Base-by-base conservation (phyloP, 2,329 filamentous ascomycete species). In the Purpureocillium lavendulum region DNA sequence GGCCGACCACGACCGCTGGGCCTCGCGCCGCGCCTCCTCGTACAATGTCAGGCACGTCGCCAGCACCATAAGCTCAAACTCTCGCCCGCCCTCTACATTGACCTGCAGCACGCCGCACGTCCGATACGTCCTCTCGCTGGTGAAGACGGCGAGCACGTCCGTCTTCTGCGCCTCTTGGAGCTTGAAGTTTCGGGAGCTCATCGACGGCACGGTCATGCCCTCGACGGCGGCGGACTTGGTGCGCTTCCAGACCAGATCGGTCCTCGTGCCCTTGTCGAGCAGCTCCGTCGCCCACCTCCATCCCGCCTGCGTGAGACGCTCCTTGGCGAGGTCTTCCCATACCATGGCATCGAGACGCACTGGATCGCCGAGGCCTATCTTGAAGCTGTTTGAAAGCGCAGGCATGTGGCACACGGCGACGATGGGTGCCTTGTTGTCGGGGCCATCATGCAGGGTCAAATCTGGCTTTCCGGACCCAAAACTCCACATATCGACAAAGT, bases 271-370 rank as follows among this genome's bases (percentile, higher is more conserved):
- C n/a, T n/a, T n/a, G 21, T 30, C 17, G 39, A 26, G 34, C 12
- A 45, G 31, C 3, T 26, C 31, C 16, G 40, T 33, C 16, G 31
- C 34, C 7, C 42, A 38, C 1, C 24, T 40, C 10, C 38, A 45
- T 26, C 46, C 45, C 9, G 41, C 40, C 21, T 17, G 24, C 14
- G 30, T 33, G 2, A 39, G 14, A 15, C 35, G 40, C 18, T 43
- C 38, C 30, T 38, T 39, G 14, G 41, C 38, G 30, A 49, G 42
- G 33, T 50, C 48, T 38, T 50, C 48, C 48, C 48, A 50, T 11
- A 34, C 10, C 21, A 26, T 26, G 5, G 10, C n/a, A 47, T 32
- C 4, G 39, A 10, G 12, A 40, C 10, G 21, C 21, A 10, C 39
- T 2, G 33, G 34, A 35, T 43, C 43, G 29, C 48, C 48, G 28